Conservation (phyloP, 805 yeast species). For the Candida ipomoeae region DNA sequence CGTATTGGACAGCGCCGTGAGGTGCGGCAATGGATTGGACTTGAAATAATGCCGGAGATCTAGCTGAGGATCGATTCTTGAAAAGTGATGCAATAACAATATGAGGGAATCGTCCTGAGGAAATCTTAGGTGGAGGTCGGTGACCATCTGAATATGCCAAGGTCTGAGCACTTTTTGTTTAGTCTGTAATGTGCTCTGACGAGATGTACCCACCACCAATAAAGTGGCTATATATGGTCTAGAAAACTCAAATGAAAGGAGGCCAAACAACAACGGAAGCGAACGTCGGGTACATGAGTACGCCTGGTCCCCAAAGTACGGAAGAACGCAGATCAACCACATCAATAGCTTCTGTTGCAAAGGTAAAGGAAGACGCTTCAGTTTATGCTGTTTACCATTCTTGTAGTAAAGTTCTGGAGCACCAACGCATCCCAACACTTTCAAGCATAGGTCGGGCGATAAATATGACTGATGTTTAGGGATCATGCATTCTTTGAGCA, state of each 20-base stretch:
- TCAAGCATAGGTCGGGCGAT: slow-evolving; percentile 4
- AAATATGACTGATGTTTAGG: slow-evolving; percentile 7
- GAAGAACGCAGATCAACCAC: slow-evolving; percentile 16
- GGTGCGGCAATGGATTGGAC: neutral
- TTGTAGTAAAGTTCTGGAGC: slow-evolving; percentile 17
- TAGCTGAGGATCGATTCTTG: neutral
- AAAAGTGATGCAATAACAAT: slow-evolving; percentile 7
- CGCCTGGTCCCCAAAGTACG: slow-evolving; percentile 10
- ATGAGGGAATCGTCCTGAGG: slow-evolving; percentile 15
- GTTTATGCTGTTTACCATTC: slow-evolving; percentile 17
- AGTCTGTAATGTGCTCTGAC: neutral
- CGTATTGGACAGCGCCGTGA: neutral
- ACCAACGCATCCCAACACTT: slow-evolving; percentile 13
- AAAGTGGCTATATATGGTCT: slow-evolving; percentile 14
- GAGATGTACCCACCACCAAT: slow-evolving; percentile 9
- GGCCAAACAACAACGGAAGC: slow-evolving; percentile 14
- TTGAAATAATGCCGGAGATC: slow-evolving; percentile 3
- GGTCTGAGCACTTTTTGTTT: slow-evolving; percentile 5
- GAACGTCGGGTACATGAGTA: slow-evolving; percentile 4
- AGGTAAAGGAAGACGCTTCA: slow-evolving; percentile 14
- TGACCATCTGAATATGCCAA: slow-evolving; percentile 15
- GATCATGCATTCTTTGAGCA: slow-evolving; percentile 9
- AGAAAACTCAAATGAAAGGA: slow-evolving; percentile 16
- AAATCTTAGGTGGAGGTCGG: slow-evolving; percentile 9
- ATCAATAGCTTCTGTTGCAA: slow-evolving; percentile 12